Percentiles rank a stretch among this genome's conserved stretches.
Conservation (phyloP, 345 rosid genomes). For the Salix caprea region DNA sequence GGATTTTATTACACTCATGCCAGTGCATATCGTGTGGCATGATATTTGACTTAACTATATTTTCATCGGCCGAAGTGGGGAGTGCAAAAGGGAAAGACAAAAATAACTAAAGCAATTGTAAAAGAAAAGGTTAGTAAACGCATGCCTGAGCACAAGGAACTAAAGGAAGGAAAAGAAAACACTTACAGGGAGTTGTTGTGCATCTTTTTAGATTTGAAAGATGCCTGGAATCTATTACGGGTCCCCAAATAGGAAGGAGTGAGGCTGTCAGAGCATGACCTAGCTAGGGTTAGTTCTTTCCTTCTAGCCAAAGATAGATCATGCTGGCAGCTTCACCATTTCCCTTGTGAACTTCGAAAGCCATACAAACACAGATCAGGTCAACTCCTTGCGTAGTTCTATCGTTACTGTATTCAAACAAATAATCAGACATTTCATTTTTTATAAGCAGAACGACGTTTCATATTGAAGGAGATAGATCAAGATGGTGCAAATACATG, state of each 20-base stretch:
- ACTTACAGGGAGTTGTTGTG: slow-evolving; percentile 22
- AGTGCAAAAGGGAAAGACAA: not conserved
- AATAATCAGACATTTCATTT: not conserved
- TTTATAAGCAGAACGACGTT: not conserved
- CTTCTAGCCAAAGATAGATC: slow-evolving; percentile 65
- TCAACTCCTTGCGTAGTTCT: not conserved
- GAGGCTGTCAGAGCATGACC: slow-evolving; percentile 94
- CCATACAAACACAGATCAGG: not conserved
- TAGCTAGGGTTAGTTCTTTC: slow-evolving; percentile 44
- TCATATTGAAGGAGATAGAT: not conserved
- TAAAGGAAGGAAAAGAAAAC: slow-evolving; percentile 9
- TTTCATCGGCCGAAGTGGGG: not conserved
- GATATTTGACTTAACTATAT: not conserved
- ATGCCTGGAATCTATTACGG: slow-evolving; percentile 1
- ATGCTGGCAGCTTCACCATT: slow-evolving; percentile 97
- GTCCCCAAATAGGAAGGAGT: slow-evolving; percentile 66
- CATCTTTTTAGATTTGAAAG: not conserved
- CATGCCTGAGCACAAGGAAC: slow-evolving; percentile 10
- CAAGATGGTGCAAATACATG: not conserved
- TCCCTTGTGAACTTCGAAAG: slow-evolving; percentile 45
- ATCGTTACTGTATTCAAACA: not conserved
- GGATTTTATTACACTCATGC: not conserved
- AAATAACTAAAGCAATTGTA: not conserved
- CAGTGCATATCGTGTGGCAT: not conserved
- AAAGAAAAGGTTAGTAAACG: slow-evolving; percentile 7